Percentiles rank a stretch among this genome's conserved stretches.
Conservation (phyloP, 108 stramenopile species). For the Fistulifera solaris region DNA sequence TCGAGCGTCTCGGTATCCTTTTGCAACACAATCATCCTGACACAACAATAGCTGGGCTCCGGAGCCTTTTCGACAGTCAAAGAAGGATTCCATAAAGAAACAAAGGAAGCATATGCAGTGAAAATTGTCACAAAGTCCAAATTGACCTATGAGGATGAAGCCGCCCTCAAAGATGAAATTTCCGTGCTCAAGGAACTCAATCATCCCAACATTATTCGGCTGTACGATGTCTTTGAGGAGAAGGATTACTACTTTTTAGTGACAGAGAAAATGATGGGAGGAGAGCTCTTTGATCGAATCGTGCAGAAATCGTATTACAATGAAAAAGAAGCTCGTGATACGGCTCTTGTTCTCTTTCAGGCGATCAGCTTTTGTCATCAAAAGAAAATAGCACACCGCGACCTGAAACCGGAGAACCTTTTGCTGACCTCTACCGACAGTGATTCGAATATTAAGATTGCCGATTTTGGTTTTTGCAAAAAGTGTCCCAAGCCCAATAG, state of each 20-base stretch:
- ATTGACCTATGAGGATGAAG: slow-evolving; percentile 71
- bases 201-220: slow-evolving; percentile 58
- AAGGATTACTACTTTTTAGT: slow-evolving; percentile 76
- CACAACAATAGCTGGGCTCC: slow-evolving; percentile 50
- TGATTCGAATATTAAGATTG: slow-evolving; percentile 92
- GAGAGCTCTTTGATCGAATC: slow-evolving; percentile 91
- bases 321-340: slow-evolving; percentile 73
- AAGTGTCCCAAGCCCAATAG: slow-evolving; percentile 50
- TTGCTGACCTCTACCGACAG: slow-evolving; percentile 43
- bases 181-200: slow-evolving; percentile 45
- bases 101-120: slow-evolving; percentile 57
- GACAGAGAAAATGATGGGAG: slow-evolving; percentile 82
- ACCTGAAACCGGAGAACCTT: slow-evolving; percentile 64
- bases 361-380: slow-evolving; percentile 81
- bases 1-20: neutral
- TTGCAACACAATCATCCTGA: neutral
- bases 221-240: slow-evolving; percentile 90
- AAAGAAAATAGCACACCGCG: slow-evolving; percentile 73
- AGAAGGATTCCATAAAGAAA: slow-evolving; percentile 35
- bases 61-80: slow-evolving; percentile 80
- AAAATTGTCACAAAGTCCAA: slow-evolving; percentile 81
- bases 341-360: slow-evolving; percentile 53
- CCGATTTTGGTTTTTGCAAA: slow-evolving; percentile 98
- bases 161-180: slow-evolving; percentile 76
- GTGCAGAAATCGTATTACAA: slow-evolving; percentile 80